Conservation (phyloP, 208 protist genomes). For the Strigomonas galati region DNA sequence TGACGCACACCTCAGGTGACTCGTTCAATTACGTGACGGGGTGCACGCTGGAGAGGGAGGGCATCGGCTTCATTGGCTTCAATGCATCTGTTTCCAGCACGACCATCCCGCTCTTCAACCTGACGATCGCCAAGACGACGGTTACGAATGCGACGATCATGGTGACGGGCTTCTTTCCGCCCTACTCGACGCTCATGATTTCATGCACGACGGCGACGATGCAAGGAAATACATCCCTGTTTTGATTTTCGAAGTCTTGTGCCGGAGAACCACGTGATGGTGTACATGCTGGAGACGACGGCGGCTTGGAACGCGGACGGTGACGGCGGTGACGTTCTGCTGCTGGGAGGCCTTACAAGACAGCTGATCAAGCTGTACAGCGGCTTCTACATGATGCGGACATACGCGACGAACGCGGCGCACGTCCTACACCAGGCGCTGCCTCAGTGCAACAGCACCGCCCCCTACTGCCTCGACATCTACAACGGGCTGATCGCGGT, state of each 20-base stretch:
- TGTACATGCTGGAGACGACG: slow-evolving; percentile 6
- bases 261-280: slow-evolving; percentile 1
- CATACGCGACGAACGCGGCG: background rate
- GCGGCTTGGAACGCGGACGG: background rate
- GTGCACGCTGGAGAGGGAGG: too few species aligned
- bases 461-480: too few species aligned
- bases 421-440: background rate
- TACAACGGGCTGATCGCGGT: too few species aligned
- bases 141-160: slow-evolving; percentile 6
- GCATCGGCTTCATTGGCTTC: too few species aligned
- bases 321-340: background rate
- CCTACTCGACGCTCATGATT: background rate
- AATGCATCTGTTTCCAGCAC: too few species aligned
- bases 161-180: background rate
- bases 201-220: background rate
- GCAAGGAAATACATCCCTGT: background rate
- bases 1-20: too few species aligned
- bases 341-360: background rate
- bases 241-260: background rate
- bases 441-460: background rate
- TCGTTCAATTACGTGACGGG: too few species aligned
- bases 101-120: background rate
- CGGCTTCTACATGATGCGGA: slow-evolving; percentile 3
- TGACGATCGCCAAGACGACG: background rate
- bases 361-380: slow-evolving; percentile 1